Evolutionary conservation across 352 stramenopile species (phyloP), one percentile per base, ranked within the genome.

Genomic region (Phytophthora gonapodyides): DNA sequence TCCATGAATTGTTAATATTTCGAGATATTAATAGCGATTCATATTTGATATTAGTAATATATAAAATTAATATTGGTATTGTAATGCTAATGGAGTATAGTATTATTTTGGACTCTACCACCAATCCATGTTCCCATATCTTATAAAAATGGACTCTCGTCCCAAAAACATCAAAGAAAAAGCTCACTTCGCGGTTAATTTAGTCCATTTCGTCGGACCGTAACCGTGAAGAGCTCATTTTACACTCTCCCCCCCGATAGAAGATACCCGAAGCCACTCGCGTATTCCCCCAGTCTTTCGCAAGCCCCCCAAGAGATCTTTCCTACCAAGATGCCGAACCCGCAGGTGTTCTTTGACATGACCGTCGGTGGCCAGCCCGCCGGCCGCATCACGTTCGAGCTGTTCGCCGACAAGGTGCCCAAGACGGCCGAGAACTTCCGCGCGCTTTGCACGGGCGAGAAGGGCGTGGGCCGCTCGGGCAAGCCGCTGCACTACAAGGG

Each of bases 351-450:
- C 74, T 98, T 99, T 67, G 97, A 99, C 71, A 98, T 99, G 79
- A 91, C 93, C 73, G 91, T 99, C 64, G 96, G 89, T 58, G 96
- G 93, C 41, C 78, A 82, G 50, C 72, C 93, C 47, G 82, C 80
- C 11, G 97, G 97, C 61, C 82, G 97, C 57, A 97, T 99, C 56
- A 71, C 64, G 53, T 86, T 93, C 44, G 84, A 93, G 76, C 77
- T 96, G 60, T 95, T 91, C 67, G 84, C 78, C 37, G 82, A 96
- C 77, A 91, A 90, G 74, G 85, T 94, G 34, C 85, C 85, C 57
- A 96, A 97, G 68, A 99, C 97, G 2, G 97, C 90, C 0, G 97
- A 99, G 76, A 99, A 99, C 82, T 99, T 99, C 84, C 83, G 97
- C 55, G 93, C 88, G 36, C 71, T 99, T 21, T 99, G 97, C 73